Evolutionary conservation across 108 stramenopile species (phyloP), one percentile per base, ranked within the genome.

Genomic region (Chaetoceros tenuissimus): DNA sequence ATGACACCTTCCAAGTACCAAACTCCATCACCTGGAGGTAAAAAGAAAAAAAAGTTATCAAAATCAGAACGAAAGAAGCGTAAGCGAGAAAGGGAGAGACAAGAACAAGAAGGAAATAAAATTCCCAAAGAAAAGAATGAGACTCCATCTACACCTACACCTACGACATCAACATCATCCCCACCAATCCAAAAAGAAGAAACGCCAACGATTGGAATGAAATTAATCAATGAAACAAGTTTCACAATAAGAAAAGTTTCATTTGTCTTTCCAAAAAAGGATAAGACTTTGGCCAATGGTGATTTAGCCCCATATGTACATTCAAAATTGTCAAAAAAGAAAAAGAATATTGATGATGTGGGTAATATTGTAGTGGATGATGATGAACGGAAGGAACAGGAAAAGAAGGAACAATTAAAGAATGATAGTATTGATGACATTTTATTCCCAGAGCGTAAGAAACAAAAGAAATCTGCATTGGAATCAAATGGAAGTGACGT

Each of bases 391-490:
- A 5, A 10, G 13, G 13, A 40, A 5, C 5, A 40, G 34, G 13
- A 40, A 40, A 5, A 40, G 34, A 40, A 40, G 34, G 13, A 40
- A 40, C 34, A 40, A 40, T 40, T 40, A 40, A 40, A 10, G 34
- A 13, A 45, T 10, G 55, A 66, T 34, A 60, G 64, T 44, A 71
- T 71, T 45, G 69, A 71, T 53, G 68, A 69, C 19, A 69, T 69
- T 8, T 56, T 54, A 55, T 63, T 56, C 54, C 55, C 43, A 55
- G 16, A 55, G 3, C 24, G 26, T 31, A 27, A 55, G 62, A 45
- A 56, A 54, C 31, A 44, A 63, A 45, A 63, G 19, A 55, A 55
- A 52, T n/a, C 24, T 47, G 46, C 23, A 5, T 20, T 31, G 22
- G n/a, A 34, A 22, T 40, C 17, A 31, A 56, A 31, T 40, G 13